Evolutionary conservation across 2,329 filamentous ascomycete genomes (phyloP).

Genomic region (Chalaropsis ovoidea): DNA sequence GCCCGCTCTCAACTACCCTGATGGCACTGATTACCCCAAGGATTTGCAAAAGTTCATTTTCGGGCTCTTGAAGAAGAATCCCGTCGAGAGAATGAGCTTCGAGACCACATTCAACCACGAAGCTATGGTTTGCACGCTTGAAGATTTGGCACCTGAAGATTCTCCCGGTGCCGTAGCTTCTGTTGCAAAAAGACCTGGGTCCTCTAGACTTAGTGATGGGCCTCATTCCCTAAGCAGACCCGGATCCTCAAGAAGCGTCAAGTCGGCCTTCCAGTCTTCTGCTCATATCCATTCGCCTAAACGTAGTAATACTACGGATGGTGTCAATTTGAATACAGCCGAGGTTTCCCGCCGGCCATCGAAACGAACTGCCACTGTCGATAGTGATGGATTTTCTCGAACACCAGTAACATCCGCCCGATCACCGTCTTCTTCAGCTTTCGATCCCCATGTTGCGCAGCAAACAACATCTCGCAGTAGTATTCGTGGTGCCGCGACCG

Average conservation of each 20-base stretch:
- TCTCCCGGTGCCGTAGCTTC: slow-evolving; percentile 29
- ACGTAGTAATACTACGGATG: slow-evolving; percentile 17
- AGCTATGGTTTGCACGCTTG: slow-evolving; percentile 65
- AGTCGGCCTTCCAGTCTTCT: slow-evolving; percentile 12
- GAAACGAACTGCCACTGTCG: background rate
- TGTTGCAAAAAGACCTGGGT: slow-evolving; percentile 15
- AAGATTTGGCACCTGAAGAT: slow-evolving; percentile 71
- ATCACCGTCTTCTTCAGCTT: slow-evolving; percentile 15
- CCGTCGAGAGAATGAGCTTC: slow-evolving; percentile 76
- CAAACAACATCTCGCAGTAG: slow-evolving; percentile 19
- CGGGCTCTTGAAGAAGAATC: slow-evolving; percentile 70
- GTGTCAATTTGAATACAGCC: background rate
- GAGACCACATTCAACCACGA: slow-evolving; percentile 70
- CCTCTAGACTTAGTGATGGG: slow-evolving; percentile 2
- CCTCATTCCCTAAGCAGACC: slow-evolving; percentile 15
- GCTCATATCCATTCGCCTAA: slow-evolving; percentile 15
- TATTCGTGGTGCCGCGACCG: slow-evolving; percentile 15
- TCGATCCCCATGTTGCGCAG: background rate
- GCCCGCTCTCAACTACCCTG: slow-evolving; percentile 3
- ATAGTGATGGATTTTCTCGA: slow-evolving; percentile 18
- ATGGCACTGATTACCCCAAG: slow-evolving; percentile 18
- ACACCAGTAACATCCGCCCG: slow-evolving; percentile 23
- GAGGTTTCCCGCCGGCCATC: slow-evolving; percentile 16
- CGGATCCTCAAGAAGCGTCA: slow-evolving; percentile 9
- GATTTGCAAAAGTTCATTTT: slow-evolving; percentile 83